Conservation (phyloP, 148 eudicot genomes). For the Chenopodium formosanum region DNA sequence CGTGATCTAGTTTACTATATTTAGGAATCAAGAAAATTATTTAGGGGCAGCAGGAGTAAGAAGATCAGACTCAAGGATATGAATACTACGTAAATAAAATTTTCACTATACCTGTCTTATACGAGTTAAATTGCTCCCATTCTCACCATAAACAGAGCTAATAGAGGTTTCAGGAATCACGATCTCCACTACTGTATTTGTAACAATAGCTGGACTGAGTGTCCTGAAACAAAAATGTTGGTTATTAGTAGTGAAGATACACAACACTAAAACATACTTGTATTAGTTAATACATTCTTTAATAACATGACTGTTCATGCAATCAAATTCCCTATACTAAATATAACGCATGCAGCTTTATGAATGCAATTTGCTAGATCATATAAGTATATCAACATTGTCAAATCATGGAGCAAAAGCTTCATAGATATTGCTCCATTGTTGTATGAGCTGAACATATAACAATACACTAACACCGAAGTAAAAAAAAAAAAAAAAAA, state of each 20-base stretch:
- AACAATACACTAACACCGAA: too few species aligned
- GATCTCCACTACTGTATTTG: conserved; percentile 70
- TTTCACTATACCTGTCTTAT: conserved; percentile 54
- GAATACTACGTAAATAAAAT: not conserved
- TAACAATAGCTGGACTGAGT: conserved; percentile 56
- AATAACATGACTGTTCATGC: not conserved
- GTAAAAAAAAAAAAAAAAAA: too few species aligned
- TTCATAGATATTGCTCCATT: not conserved
- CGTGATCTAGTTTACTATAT: not conserved
- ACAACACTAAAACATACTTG: not conserved
- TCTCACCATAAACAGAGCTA: conserved; percentile 63
- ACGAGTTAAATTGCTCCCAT: conserved; percentile 62
- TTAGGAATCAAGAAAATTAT: too few species aligned
- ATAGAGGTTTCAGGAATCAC: conserved; percentile 53
- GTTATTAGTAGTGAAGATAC: not conserved
- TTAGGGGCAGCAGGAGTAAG: not conserved
- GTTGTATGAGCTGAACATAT: not conserved
- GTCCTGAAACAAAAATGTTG: conserved; percentile 28
- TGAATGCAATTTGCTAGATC: too few species aligned
- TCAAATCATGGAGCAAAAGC: not conserved
- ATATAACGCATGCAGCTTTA: too few species aligned
- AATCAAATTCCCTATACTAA: not conserved
- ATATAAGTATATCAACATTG: not conserved
- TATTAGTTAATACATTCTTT: not conserved
- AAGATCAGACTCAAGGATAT: not conserved